A percentile compares a stretch with the other conserved stretches of the same genome.
phyloP scores from a whole-genome alignment of 23 red algal species.

The Gracilariopsis chorda region DNA sequence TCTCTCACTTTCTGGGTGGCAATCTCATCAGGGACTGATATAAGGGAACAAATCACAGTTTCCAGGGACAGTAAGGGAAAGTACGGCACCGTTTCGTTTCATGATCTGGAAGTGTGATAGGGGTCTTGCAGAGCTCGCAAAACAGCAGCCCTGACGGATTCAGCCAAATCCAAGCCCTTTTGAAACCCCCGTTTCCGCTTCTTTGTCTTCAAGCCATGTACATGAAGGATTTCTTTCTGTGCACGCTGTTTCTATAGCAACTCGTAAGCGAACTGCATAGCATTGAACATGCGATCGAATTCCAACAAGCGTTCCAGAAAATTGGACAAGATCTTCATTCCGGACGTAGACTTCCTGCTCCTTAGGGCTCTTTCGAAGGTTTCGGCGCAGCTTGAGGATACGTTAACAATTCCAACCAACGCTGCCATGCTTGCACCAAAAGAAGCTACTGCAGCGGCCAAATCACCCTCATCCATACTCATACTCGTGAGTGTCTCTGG shows the following conservation, averaged over 20 bases:
- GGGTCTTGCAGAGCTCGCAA: neutral
- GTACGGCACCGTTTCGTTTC: neutral
- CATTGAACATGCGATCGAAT: slow-evolving; percentile 51
- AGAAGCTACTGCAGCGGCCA: slow-evolving; percentile 33
- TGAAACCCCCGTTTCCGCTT: neutral
- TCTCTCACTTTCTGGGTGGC: neutral
- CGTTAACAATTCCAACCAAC: slow-evolving; percentile 51
- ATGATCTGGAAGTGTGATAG: neutral
- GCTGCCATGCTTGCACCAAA: slow-evolving; percentile 49
- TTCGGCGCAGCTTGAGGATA: neutral
- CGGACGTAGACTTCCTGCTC: neutral
- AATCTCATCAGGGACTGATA: slow-evolving; percentile 53
- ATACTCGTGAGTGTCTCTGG: neutral
- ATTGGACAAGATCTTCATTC: neutral
- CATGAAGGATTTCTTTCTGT: neutral
- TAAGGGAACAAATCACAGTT: slow-evolving; percentile 29
- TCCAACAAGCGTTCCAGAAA: slow-evolving; percentile 51
- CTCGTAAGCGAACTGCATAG: slow-evolving; percentile 42
- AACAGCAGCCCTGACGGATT: neutral
- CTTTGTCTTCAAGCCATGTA: neutral
- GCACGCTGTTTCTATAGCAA: neutral
- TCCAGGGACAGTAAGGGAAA: slow-evolving; percentile 30
- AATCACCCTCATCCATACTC: slow-evolving; percentile 18
- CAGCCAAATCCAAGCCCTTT: neutral
- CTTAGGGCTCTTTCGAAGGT: neutral